Percentiles rank a stretch among this genome's conserved stretches.
These are phyloP conservation scores for Scenedesmus sp. DNA, from an alignment of 163 green algal species.

Conservation along the genomic window DNA sequence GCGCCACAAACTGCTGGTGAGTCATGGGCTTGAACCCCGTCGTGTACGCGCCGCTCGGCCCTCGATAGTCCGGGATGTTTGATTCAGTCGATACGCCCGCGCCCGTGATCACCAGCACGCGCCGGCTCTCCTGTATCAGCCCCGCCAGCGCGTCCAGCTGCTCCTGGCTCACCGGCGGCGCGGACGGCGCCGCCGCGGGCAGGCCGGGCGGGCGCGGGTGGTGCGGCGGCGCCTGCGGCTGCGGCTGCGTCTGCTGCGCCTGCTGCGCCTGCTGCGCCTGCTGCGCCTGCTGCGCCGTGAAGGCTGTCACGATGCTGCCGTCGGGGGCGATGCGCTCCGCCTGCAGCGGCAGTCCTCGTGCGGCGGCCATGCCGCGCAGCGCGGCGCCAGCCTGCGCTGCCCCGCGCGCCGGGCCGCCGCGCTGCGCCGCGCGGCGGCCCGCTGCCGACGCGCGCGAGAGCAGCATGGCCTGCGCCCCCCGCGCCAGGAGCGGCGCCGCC, in stretches of 20 bases:
- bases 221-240: background rate
- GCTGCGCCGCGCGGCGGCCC: no score
- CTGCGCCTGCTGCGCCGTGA: background rate
- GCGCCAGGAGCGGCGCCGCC: no score
- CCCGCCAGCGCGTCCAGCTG: slow-evolving; percentile 60
- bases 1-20: slow-evolving; percentile 86
- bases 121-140: slow-evolving; percentile 42
- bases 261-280: slow-evolving; percentile 18
- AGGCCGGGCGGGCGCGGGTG: slow-evolving; percentile 6
- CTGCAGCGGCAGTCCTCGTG: no score
- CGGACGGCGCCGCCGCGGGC: slow-evolving; percentile 52
- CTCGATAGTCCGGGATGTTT: slow-evolving; percentile 89
- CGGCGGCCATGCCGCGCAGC: no score
- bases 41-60: slow-evolving; percentile 81
- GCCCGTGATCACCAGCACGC: slow-evolving; percentile 72
- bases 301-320: slow-evolving; percentile 18
- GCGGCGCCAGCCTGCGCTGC: no score
- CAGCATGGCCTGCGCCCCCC: no score
- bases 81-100: slow-evolving; percentile 82
- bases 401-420: no score
- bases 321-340: slow-evolving; percentile 36
- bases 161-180: slow-evolving; percentile 49
- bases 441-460: no score
- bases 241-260: background rate
- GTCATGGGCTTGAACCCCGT: slow-evolving; percentile 91